phyloP scores from a whole-genome alignment of 768 basidiomycete genomes.

The Tricholoma flavovirens region DNA sequence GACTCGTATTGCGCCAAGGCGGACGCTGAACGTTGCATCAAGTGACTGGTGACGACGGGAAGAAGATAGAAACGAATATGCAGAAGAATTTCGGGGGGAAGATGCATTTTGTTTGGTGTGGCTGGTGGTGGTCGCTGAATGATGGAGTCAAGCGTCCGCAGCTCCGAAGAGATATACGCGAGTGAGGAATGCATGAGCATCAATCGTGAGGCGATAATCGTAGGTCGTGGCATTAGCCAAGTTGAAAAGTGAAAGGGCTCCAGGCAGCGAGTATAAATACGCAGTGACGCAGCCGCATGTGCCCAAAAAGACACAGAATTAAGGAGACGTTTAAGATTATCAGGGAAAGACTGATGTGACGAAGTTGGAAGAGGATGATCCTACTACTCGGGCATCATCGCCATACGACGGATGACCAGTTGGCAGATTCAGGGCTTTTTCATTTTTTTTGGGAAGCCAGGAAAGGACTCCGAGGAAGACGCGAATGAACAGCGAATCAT shows the following conservation, averaged over 20 bases:
- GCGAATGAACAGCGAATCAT: not conserved
- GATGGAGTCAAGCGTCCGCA: constrained; percentile 37
- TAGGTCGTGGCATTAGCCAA: constrained; percentile 5
- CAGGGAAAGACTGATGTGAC: not conserved
- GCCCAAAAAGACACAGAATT: not conserved
- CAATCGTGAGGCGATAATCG: constrained; percentile 34
- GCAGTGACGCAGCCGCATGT: not conserved
- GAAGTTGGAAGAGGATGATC: not conserved
- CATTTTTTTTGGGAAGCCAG: not conserved
- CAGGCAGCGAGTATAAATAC: not conserved
- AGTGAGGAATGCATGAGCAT: constrained; percentile 49
- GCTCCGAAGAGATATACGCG: constrained; percentile 40
- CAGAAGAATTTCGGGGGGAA: constrained; percentile 51
- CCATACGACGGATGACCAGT: not conserved
- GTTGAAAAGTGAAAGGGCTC: not conserved
- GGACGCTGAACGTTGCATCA: constrained; percentile 35
- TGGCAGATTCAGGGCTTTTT: not conserved
- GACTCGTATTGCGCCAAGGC: constrained; percentile 38
- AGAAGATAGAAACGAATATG: constrained; percentile 45
- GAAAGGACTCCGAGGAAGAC: not conserved
- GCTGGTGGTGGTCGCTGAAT: constrained; percentile 17
- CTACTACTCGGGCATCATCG: not conserved
- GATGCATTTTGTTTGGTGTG: constrained; percentile 5
- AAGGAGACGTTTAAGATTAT: not conserved
- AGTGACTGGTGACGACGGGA: constrained; percentile 33